A percentile compares a stretch with the other conserved stretches of the same genome.
Conservation (phyloP, 371 early-diverging fungal genomes). For the Lichtheimia corymbifera region DNA sequence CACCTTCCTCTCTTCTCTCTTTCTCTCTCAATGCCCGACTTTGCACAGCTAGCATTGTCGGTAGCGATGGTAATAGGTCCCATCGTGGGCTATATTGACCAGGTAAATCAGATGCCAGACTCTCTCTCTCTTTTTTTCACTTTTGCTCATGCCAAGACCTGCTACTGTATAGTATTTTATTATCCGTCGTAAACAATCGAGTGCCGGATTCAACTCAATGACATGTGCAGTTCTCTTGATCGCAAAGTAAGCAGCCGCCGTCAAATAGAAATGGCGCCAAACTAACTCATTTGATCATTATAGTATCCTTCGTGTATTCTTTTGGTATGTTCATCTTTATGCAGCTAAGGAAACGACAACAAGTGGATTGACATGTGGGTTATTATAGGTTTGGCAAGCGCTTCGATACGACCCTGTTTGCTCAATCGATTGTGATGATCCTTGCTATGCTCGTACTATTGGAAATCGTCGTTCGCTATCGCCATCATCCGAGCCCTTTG, state of each 20-base stretch:
- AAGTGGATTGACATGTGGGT: neutral
- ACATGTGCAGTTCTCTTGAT: slow-evolving; percentile 31
- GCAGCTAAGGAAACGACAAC: neutral
- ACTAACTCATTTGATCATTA: neutral
- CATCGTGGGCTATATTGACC: slow-evolving; percentile 27
- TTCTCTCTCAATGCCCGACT: slow-evolving; percentile 10
- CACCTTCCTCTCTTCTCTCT: too few species aligned
- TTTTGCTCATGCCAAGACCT: neutral
- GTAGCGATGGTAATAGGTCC: slow-evolving; percentile 26
- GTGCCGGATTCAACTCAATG: slow-evolving; percentile 28
- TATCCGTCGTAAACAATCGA: slow-evolving; percentile 21
- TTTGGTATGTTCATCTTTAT: slow-evolving; percentile 14
- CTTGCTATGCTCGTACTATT: slow-evolving; percentile 53
- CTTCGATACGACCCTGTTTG: slow-evolving; percentile 59
- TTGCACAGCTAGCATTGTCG: slow-evolving; percentile 14
- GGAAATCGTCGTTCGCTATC: slow-evolving; percentile 42
- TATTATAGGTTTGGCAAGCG: slow-evolving; percentile 49
- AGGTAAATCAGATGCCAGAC: slow-evolving; percentile 9
- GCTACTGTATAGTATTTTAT: slow-evolving; percentile 16
- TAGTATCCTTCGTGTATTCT: slow-evolving; percentile 24
- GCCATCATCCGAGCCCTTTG: slow-evolving; percentile 22
- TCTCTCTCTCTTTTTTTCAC: too few species aligned
- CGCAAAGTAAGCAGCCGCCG: slow-evolving; percentile 21
- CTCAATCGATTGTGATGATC: slow-evolving; percentile 68
- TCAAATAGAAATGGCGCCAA: neutral